These are phyloP conservation scores for Phytophthora fragariaefolia DNA, from an alignment of 352 stramenopile genomes.

Conservation along the genomic window DNA sequence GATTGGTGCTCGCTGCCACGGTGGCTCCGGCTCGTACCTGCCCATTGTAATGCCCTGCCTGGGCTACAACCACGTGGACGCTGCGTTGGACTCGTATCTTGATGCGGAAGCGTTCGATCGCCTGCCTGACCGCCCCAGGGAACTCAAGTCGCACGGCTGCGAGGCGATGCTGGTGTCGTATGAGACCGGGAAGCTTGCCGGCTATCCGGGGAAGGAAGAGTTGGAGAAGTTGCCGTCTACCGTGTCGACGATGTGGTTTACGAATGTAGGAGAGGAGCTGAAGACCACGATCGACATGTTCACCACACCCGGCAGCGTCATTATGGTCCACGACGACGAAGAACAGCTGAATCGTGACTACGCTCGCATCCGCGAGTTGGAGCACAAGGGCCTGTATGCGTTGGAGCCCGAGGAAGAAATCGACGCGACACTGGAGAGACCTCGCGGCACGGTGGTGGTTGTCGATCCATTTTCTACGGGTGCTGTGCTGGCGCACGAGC, in stretches of 20 bases:
- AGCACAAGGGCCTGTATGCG: constrained; percentile 74
- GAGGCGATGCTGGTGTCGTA: constrained; percentile 94
- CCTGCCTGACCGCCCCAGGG: constrained; percentile 52
- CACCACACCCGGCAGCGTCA: constrained; percentile 82
- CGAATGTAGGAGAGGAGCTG: constrained; percentile 65
- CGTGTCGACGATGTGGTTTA: constrained; percentile 78
- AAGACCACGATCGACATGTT: constrained; percentile 91
- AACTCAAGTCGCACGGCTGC: constrained; percentile 83
- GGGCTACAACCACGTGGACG: constrained; percentile 94
- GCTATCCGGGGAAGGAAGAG: constrained; percentile 85
- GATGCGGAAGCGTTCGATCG: constrained; percentile 68
- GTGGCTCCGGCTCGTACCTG: constrained; percentile 93
- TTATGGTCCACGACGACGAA: constrained; percentile 84
- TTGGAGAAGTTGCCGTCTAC: constrained; percentile 90
- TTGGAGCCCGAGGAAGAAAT: constrained; percentile 34
- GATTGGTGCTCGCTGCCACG: constrained; percentile 95
- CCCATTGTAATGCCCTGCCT: constrained; percentile 90
- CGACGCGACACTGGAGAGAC: constrained; percentile 9
- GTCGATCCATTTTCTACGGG: constrained; percentile 97
- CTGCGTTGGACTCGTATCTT: constrained; percentile 89
- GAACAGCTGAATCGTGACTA: constrained; percentile 86
- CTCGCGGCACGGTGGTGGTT: constrained; percentile 88
- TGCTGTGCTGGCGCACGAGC: constrained; percentile 93
- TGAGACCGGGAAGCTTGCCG: constrained; percentile 81
- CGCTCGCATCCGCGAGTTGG: constrained; percentile 82